Evolutionary conservation across 2,329 filamentous ascomycete species (phyloP), one percentile per base, ranked within the genome.

Genomic region (Cladophialophora immunda): DNA sequence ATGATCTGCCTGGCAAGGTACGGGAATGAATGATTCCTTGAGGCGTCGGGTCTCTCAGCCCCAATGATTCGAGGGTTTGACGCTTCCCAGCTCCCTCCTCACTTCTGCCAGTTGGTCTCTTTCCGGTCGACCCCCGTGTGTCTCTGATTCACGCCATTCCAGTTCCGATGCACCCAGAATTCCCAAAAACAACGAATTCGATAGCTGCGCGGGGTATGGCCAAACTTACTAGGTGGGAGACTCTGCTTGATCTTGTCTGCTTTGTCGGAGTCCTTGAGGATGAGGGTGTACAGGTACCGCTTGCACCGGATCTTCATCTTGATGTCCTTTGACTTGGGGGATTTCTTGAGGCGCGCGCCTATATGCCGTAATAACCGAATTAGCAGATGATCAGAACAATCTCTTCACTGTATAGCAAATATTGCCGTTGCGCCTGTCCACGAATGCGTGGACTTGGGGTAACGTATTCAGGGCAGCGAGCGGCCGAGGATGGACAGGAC

Each of bases 301-400:
- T 92, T 88, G 91, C 95, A 98, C 84, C 95, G 93, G 89, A 99
- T 94, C 93, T 99, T 99, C 93, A 99, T 98, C 92, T 99, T 99
- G 90, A 95, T 94, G 45, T 71, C 66, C 70, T 90, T 88, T 80
- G 86, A 86, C 86, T 91, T 90, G 84, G 90, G 91, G 90, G 90
- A 97, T 89, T 96, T 95, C 93, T 98, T 94, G 88, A 94, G 93
- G 83, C 92, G 90, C 80, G 92, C 92, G 84, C 92, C 92, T 94
- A 77, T 72, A 25, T 30, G 8, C 13, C 45, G 19, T 9, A 50
- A 25, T 8, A 50, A 13, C 17, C 8, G 19, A 50, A n/a, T 50
- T 27, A 50, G 45, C 22, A 50, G 17, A 41, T 19, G 15, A 41
- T n/a, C 5, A 6, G 4, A 17, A 41, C 17, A 1, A 11, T 19